A percentile compares a stretch with the other conserved stretches of the same genome.
phyloP scores from a whole-genome alignment of 495 filamentous ascomycete species.

The Penicillium psychrofluorescens region DNA sequence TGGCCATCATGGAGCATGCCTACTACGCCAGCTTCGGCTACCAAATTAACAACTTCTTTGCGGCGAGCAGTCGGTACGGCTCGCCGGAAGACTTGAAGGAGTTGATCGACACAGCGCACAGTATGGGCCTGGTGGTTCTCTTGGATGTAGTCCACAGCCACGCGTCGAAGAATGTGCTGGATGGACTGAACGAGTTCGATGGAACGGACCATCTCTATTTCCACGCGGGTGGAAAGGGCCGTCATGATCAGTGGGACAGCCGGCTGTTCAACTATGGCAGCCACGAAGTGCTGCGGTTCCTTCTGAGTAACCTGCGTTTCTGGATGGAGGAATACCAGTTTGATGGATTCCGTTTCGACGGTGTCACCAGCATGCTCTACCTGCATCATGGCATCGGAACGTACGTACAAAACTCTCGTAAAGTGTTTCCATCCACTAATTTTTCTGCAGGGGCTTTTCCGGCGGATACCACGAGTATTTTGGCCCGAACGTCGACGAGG shows the following conservation, averaged over 20 bases:
- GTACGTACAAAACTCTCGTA: slow-evolving; percentile 47
- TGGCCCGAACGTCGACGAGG: slow-evolving; percentile 84
- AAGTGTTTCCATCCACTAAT: slow-evolving; percentile 1
- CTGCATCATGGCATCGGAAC: slow-evolving; percentile 94
- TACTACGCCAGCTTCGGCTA: slow-evolving; percentile 99
- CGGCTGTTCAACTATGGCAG: slow-evolving; percentile 93
- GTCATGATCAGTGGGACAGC: slow-evolving; percentile 92
- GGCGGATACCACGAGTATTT: slow-evolving; percentile 99
- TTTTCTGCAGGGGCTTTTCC: slow-evolving; percentile 70
- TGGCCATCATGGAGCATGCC: slow-evolving; percentile 98
- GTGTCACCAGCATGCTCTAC: slow-evolving; percentile 98
- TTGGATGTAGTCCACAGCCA: slow-evolving; percentile 97
- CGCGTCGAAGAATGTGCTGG: slow-evolving; percentile 91
- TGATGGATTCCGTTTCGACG: slow-evolving; percentile 96
- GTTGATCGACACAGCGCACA: slow-evolving; percentile 89
- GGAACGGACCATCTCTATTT: slow-evolving; percentile 94
- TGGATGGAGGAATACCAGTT: slow-evolving; percentile 99
- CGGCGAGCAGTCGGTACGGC: slow-evolving; percentile 92
- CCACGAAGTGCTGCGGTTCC: slow-evolving; percentile 90
- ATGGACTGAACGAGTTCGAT: slow-evolving; percentile 93
- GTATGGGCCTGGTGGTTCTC: slow-evolving; percentile 83
- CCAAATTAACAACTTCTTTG: slow-evolving; percentile 98
- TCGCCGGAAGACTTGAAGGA: slow-evolving; percentile 93
- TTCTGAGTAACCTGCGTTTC: slow-evolving; percentile 91
- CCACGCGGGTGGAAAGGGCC: slow-evolving; percentile 74